Percentiles rank a stretch among this genome's conserved stretches.
phyloP scores from a whole-genome alignment of 306 rosid genomes.

The Cicer judaicum region DNA sequence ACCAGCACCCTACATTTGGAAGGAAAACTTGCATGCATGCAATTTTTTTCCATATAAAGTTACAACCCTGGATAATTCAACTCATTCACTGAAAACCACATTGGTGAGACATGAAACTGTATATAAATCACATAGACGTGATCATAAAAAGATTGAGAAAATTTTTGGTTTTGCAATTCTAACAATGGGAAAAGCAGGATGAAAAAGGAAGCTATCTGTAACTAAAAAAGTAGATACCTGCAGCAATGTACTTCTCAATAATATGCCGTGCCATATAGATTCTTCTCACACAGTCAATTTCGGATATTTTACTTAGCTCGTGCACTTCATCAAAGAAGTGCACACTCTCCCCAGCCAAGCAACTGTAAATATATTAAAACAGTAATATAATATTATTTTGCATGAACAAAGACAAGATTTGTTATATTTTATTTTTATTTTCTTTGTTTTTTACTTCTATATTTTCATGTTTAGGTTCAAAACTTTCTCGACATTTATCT shows the following conservation, averaged over 20 bases:
- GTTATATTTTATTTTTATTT: background rate
- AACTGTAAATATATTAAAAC: conserved; percentile 64
- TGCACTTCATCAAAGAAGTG: conserved; percentile 90
- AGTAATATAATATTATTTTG: conserved; percentile 15
- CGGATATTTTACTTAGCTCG: conserved; percentile 81
- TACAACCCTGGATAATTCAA: conserved; percentile 19
- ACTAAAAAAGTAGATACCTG: conserved; percentile 59
- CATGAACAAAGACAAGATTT: background rate
- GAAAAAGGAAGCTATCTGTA: conserved; percentile 28
- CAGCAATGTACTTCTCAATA: conserved; percentile 82
- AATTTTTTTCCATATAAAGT: background rate
- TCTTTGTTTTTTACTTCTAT: background rate
- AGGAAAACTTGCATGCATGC: conserved; percentile 17
- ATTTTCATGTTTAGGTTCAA: conserved; percentile 20
- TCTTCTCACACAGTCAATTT: conserved; percentile 81
- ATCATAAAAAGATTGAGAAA: conserved; percentile 22
- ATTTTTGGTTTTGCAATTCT: conserved; percentile 2
- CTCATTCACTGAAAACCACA: conserved; percentile 33
- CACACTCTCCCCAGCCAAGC: conserved; percentile 98
- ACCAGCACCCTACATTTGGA: conserved; percentile 16
- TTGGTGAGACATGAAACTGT: conserved; percentile 15
- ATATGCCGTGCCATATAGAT: conserved; percentile 96
- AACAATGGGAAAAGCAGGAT: conserved; percentile 14
- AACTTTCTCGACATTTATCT: conserved; percentile 32
- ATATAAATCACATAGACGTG: conserved; percentile 11